A percentile compares a stretch with the other conserved stretches of the same genome.
These are phyloP conservation scores for Dipteronia sinensis DNA, from an alignment of 345 rosid species.

Conservation along the genomic window DNA sequence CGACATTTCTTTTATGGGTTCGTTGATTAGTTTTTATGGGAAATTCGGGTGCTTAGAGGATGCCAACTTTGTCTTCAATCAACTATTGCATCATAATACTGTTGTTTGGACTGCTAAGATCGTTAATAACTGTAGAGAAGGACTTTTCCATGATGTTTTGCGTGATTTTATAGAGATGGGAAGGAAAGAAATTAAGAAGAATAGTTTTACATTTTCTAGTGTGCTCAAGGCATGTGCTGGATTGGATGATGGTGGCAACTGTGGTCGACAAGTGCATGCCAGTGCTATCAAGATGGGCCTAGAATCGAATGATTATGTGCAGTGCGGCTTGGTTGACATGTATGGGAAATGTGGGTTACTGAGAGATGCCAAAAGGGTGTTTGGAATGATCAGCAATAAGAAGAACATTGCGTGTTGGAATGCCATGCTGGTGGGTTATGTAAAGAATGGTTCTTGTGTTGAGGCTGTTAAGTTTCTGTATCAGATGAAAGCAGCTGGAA, in stretches of 20 bases:
- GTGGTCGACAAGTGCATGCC: conserved; percentile 62
- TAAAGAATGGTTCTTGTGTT: conserved; percentile 46
- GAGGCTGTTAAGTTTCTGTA: conserved; percentile 66
- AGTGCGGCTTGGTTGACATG: conserved; percentile 60
- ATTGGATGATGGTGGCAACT: conserved; percentile 44
- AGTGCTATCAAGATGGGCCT: conserved; percentile 56
- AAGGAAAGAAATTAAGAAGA: conserved; percentile 42
- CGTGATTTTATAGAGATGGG: conserved; percentile 53
- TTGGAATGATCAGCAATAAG: conserved; percentile 30
- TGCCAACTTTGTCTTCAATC: conserved; percentile 44
- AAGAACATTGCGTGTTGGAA: conserved; percentile 48
- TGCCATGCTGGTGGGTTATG: conserved; percentile 54
- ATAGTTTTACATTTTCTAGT: conserved; percentile 41
- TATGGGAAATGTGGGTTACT: conserved; percentile 56
- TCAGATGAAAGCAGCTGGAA: conserved; percentile 60
- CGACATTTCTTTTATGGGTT: conserved; percentile 37
- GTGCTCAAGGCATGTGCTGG: conserved; percentile 58
- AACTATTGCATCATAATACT: conserved; percentile 32
- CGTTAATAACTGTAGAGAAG: conserved; percentile 52
- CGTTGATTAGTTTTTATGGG: conserved; percentile 61
- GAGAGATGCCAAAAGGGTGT: conserved; percentile 51
- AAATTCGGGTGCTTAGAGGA: conserved; percentile 42
- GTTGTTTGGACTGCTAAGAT: conserved; percentile 60
- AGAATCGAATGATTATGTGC: conserved; percentile 43
- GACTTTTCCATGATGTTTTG: conserved; percentile 42